These are phyloP conservation scores for Erodium trifolium DNA, from an alignment of 441 rosid species.

Conservation along the genomic window DNA sequence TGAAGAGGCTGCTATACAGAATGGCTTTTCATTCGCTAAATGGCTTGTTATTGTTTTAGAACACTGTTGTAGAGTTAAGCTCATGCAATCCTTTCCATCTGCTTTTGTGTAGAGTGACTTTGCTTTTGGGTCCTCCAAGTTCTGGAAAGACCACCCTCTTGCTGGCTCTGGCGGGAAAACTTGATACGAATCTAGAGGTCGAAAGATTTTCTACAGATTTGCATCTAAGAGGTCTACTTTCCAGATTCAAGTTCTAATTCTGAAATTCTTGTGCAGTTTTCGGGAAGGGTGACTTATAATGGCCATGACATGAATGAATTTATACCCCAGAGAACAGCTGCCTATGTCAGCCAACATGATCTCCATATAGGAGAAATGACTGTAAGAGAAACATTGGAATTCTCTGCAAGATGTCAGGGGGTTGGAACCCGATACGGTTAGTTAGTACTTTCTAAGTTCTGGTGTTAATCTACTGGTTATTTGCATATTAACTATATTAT, in stretches of 20 bases:
- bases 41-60: too few species aligned
- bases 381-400: slow-evolving; percentile 51
- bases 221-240: background rate
- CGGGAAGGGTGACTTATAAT: slow-evolving; percentile 48
- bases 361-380: slow-evolving; percentile 58
- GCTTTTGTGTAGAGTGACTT: slow-evolving; percentile 35
- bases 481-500: background rate
- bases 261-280: slow-evolving; percentile 23
- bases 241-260: background rate
- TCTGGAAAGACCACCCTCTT: slow-evolving; percentile 54
- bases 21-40: background rate
- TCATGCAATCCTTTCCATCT: too few species aligned
- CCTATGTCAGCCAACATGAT: slow-evolving; percentile 42
- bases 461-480: background rate
- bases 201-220: background rate
- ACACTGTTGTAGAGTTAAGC: too few species aligned
- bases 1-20: too few species aligned
- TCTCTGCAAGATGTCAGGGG: slow-evolving; percentile 56
- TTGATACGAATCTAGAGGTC: slow-evolving; percentile 36
- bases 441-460: slow-evolving; percentile 7
- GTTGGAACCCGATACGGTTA: slow-evolving; percentile 49
- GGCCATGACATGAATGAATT: slow-evolving; percentile 45
- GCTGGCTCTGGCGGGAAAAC: slow-evolving; percentile 22
- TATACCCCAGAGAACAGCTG: background rate
- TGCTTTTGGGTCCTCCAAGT: slow-evolving; percentile 54